phyloP scores from a whole-genome alignment of 495 filamentous ascomycete genomes.

The Trichocladium uniseriatum region DNA sequence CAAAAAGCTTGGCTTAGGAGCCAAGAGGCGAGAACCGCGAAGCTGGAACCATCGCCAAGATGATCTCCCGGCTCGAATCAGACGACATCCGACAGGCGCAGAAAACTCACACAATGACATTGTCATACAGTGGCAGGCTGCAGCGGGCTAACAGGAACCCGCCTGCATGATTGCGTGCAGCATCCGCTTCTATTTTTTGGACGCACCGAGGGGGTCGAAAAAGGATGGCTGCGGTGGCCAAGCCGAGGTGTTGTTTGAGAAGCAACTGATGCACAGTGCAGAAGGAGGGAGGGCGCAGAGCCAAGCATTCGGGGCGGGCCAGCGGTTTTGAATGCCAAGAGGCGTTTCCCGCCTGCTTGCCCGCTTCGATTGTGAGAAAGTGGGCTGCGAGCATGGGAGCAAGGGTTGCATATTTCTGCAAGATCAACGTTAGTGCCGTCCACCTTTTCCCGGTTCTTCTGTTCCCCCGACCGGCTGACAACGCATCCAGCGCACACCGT shows the following conservation, averaged over 20 bases:
- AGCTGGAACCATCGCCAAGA: slow-evolving; percentile 16
- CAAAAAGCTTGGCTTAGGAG: slow-evolving; percentile 24
- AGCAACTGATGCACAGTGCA: neutral
- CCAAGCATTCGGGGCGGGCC: neutral
- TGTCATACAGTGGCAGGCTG: slow-evolving; percentile 19
- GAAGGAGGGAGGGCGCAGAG: neutral
- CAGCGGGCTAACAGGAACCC: slow-evolving; percentile 9
- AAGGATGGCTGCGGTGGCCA: neutral
- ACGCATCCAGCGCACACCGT: too few species aligned
- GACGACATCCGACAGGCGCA: neutral
- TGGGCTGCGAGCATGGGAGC: too few species aligned
- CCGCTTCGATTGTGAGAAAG: too few species aligned
- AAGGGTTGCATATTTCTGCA: too few species aligned
- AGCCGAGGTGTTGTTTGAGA: too few species aligned
- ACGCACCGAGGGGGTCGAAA: neutral
- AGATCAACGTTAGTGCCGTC: too few species aligned
- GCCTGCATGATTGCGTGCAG: slow-evolving; percentile 1
- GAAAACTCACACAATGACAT: slow-evolving; percentile 25
- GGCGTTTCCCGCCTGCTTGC: too few species aligned
- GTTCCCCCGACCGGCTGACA: too few species aligned
- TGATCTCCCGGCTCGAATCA: neutral
- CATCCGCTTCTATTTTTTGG: too few species aligned
- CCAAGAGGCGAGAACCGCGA: slow-evolving; percentile 20
- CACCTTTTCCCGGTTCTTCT: too few species aligned
- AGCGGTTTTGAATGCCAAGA: neutral